phyloP scores from a whole-genome alignment of 2,329 filamentous ascomycete genomes.

The Drechslerella coelobrocha region DNA sequence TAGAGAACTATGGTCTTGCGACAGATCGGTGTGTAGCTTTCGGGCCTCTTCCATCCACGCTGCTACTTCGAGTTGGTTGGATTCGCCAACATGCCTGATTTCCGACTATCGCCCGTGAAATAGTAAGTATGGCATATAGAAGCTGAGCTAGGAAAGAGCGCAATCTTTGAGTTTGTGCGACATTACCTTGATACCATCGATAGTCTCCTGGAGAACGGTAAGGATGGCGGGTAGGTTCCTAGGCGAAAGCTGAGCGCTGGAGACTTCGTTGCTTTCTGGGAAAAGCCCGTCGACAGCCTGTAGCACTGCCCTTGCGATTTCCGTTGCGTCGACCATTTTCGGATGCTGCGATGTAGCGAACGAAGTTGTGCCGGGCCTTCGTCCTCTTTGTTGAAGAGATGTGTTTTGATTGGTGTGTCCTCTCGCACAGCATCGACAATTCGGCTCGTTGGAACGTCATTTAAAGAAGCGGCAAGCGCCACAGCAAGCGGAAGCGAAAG shows the following conservation, averaged over 20 bases:
- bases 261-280: constrained; percentile 41
- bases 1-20: constrained; percentile 36
- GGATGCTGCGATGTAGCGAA: background rate
- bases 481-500: constrained; percentile 1
- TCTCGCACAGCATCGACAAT: background rate
- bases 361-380: background rate
- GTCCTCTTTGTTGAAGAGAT: constrained; percentile 11
- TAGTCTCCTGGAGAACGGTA: constrained; percentile 51
- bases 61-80: constrained; percentile 51
- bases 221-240: constrained; percentile 52
- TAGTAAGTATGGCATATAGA: background rate
- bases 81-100: constrained; percentile 51
- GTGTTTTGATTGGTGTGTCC: constrained; percentile 33
- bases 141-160: no score
- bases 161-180: no score
- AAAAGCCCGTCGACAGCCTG: constrained; percentile 46
- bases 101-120: constrained; percentile 48
- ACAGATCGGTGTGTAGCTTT: constrained; percentile 52
- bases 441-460: constrained; percentile 37
- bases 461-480: background rate
- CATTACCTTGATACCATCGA: constrained; percentile 40
- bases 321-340: constrained; percentile 29
- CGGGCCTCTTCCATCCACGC: constrained; percentile 53
- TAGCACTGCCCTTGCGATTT: constrained; percentile 45
- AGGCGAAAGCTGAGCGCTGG: constrained; percentile 50